A percentile compares a stretch with the other conserved stretches of the same genome.
Conservation (phyloP, 805 yeast genomes). For the Saturnispora diversa region DNA sequence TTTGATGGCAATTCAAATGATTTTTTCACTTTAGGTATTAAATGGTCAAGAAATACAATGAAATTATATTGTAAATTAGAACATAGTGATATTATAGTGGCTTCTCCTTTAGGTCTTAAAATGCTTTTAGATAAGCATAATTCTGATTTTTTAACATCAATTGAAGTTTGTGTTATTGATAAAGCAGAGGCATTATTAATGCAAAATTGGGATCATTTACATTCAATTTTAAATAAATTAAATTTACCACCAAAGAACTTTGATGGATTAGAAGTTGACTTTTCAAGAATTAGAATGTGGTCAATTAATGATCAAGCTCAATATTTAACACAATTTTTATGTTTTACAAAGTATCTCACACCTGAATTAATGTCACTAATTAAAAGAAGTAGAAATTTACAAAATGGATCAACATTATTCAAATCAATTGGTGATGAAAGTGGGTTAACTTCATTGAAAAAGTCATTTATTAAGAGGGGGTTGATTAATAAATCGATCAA, state of each 20-base stretch:
- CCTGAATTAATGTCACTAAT: conserved; percentile 71
- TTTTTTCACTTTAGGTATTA: conserved; percentile 83
- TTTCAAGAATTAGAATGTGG: conserved; percentile 88
- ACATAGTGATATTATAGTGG: conserved; percentile 76
- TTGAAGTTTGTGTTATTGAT: conserved; percentile 75
- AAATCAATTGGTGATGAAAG: conserved; percentile 38
- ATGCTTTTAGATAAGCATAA: conserved; percentile 60
- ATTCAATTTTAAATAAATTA: conserved; percentile 55
- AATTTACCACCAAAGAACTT: conserved; percentile 70
- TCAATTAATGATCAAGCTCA: conserved; percentile 74
- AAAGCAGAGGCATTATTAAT: conserved; percentile 78
- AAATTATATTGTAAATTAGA: conserved; percentile 80
- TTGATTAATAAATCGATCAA: conserved; percentile 33
- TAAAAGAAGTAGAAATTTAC: conserved; percentile 36
- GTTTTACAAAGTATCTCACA: conserved; percentile 67
- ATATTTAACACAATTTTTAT: conserved; percentile 66
- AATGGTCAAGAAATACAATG: conserved; percentile 79
- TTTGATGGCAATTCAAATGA: conserved; percentile 91
- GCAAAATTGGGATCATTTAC: conserved; percentile 89
- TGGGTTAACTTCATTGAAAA: conserved; percentile 51
- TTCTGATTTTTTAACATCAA: conserved; percentile 61
- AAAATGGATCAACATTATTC: conserved; percentile 49
- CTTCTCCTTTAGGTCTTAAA: conserved; percentile 85
- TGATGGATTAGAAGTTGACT: conserved; percentile 63
- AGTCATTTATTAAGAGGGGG: conserved; percentile 23